Evolutionary conservation across 768 basidiomycete genomes (phyloP), one percentile per base, ranked within the genome.

Genomic region (Hygrocybe coccinea): DNA sequence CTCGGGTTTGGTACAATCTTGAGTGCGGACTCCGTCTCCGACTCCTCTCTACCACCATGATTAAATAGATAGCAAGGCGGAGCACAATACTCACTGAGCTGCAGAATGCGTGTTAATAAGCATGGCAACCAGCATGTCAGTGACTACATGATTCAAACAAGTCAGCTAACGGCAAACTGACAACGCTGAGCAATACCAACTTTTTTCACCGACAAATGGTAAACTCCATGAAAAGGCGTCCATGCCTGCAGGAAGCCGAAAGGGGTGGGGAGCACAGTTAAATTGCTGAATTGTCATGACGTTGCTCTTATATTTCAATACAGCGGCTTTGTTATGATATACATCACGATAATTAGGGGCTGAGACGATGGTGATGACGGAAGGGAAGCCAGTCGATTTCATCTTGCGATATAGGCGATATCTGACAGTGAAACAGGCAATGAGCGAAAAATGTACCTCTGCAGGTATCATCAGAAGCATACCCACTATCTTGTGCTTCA

Each of bases 361-460:
- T 12, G 91, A 95, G 75, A 99, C 98, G 65, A 99, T 94, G n/a
- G 95, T 98, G 93, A 99, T 98, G 56, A 99, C 95, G 14, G 94
- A 95, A 15, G 97, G 95, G 78, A 99, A 98, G 5, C 95, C 95
- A 0, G 95, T 98, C 19, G 91, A 89, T 72, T 93, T 92, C 4
- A 97, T 97, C 74, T 99, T 99, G 62, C 94, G 90, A 67, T 98
- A 97, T 95, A 57, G 52, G 50, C 50, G 50, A 52, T 53, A 57
- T 5, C 56, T 57, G 8, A 52, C 17, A 38, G 48, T 24, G 6
- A 35, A 24, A 24, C 44, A 19, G 45, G 38, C 35, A 36, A 54
- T 33, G 12, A 45, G 15, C 24, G 19, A 11, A 55, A 43, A 12
- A 43, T 17, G 17, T 25, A 50, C 22, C 8, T 29, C 29, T 29